Conservation (phyloP, 2,329 filamentous ascomycete species). For the Claviceps arundinis region DNA sequence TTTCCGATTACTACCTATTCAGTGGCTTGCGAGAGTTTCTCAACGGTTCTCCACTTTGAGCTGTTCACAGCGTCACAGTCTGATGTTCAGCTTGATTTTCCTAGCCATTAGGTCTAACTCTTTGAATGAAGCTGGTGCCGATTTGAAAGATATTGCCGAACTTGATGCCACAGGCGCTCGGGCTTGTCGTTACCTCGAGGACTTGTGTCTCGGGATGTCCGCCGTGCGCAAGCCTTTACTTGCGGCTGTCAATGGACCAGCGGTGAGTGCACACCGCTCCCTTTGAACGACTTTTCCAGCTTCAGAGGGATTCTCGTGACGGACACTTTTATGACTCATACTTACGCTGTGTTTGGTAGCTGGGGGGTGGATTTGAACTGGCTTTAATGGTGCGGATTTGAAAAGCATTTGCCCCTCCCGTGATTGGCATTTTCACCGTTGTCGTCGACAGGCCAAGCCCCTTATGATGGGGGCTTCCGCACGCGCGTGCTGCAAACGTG, state of each 20-base stretch:
- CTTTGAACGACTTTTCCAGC: neutral
- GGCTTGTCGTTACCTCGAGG: constrained; percentile 23
- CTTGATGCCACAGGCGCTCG: constrained; percentile 20
- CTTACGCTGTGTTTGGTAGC: constrained; percentile 16
- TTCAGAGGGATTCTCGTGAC: neutral
- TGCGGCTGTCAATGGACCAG: constrained; percentile 35
- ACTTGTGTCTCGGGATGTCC: constrained; percentile 24
- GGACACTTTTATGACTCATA: neutral
- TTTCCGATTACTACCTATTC: neutral
- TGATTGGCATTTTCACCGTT: neutral
- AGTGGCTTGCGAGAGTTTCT: neutral
- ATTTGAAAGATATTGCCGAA: constrained; percentile 22
- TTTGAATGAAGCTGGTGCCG: constrained; percentile 19
- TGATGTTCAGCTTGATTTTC: neutral
- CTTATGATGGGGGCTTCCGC: neutral
- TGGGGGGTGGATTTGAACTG: constrained; percentile 38
- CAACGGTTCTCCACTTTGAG: neutral
- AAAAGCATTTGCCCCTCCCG: neutral
- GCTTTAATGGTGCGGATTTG: constrained; percentile 27
- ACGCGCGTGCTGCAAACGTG: neutral
- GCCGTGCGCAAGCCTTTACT: constrained; percentile 31
- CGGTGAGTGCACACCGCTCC: constrained; percentile 23
- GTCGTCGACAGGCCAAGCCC: neutral
- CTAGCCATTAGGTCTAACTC: neutral
- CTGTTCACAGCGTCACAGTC: constrained; percentile 1